phyloP scores from a whole-genome alignment of 1,284 basidiomycete species.

The Apiotrichum veenhuisii region DNA sequence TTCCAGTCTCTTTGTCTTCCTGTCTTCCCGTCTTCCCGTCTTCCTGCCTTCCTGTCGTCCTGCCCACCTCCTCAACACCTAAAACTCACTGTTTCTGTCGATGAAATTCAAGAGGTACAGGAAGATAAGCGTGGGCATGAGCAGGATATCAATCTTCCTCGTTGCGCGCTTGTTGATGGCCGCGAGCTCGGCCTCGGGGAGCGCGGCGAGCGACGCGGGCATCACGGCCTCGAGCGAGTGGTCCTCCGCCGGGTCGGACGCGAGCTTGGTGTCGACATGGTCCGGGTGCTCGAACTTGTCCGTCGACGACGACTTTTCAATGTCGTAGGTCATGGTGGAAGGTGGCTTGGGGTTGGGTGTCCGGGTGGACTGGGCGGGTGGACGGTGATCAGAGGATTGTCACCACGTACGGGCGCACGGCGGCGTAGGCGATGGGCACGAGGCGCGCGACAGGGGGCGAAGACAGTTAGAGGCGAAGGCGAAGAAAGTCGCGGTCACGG shows the following conservation, averaged over 20 bases:
- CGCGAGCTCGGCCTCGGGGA: slow-evolving; percentile 30
- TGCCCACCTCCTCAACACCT: too few species aligned
- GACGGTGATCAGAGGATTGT: not conserved
- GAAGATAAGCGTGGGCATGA: slow-evolving; percentile 10
- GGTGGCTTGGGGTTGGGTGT: not conserved
- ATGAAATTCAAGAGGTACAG: slow-evolving; percentile 12
- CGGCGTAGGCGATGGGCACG: too few species aligned
- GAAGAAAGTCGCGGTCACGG: too few species aligned
- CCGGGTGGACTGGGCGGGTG: not conserved
- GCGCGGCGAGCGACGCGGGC: slow-evolving; percentile 26
- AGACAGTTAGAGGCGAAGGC: too few species aligned
- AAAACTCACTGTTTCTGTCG: slow-evolving; percentile 8
- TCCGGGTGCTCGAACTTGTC: not conserved
- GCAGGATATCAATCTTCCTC: slow-evolving; percentile 35
- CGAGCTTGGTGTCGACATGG: not conserved
- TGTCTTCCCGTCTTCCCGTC: too few species aligned
- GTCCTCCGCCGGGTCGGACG: not conserved
- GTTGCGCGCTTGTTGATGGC: slow-evolving; percentile 29
- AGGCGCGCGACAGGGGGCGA: too few species aligned
- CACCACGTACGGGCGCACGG: too few species aligned
- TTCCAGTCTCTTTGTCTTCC: too few species aligned
- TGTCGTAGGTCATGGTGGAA: not conserved
- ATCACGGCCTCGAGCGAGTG: slow-evolving; percentile 22
- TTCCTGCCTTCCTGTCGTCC: too few species aligned
- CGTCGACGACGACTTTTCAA: not conserved